Evolutionary conservation across 371 early-diverging fungal species (phyloP).

Genomic region (Cokeromyces recurvatus): DNA sequence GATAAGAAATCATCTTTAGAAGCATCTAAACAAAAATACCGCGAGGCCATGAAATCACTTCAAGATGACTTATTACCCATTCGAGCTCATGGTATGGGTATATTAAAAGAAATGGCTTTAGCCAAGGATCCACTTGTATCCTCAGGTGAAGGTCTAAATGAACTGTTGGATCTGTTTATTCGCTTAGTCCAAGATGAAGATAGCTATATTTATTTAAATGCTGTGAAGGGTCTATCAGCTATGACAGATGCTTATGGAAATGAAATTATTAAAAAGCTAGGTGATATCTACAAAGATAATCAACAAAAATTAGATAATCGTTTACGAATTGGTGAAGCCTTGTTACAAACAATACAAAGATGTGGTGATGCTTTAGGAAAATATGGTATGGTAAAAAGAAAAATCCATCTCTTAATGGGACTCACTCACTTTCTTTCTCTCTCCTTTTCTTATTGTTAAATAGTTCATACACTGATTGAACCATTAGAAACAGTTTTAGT

Average conservation of each 20-base stretch:
- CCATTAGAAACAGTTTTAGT: constrained; percentile 64
- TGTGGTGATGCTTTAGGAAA: constrained; percentile 75
- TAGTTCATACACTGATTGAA: constrained; percentile 59
- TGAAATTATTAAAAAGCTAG: constrained; percentile 61
- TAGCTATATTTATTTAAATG: constrained; percentile 86
- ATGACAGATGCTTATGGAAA: constrained; percentile 77
- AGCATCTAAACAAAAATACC: constrained; percentile 53
- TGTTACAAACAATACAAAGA: constrained; percentile 79
- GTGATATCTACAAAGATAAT: constrained; percentile 57
- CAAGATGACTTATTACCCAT: constrained; percentile 80
- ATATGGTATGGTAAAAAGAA: constrained; percentile 43
- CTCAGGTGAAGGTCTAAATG: constrained; percentile 50
- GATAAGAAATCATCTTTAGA: constrained; percentile 13
- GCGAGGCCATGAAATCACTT: constrained; percentile 73
- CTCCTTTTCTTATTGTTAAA: neutral
- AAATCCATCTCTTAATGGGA: neutral
- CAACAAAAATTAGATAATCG: constrained; percentile 64
- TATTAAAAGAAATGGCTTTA: constrained; percentile 75
- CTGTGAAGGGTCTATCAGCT: constrained; percentile 78
- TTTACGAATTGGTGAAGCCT: constrained; percentile 83
- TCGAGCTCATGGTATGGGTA: constrained; percentile 81
- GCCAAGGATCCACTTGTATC: constrained; percentile 52
- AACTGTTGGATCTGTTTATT: constrained; percentile 69
- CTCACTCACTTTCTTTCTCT: neutral
- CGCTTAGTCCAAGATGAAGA: constrained; percentile 73